phyloP scores from a whole-genome alignment of 306 rosid genomes.

The Lathyrus sativus region DNA sequence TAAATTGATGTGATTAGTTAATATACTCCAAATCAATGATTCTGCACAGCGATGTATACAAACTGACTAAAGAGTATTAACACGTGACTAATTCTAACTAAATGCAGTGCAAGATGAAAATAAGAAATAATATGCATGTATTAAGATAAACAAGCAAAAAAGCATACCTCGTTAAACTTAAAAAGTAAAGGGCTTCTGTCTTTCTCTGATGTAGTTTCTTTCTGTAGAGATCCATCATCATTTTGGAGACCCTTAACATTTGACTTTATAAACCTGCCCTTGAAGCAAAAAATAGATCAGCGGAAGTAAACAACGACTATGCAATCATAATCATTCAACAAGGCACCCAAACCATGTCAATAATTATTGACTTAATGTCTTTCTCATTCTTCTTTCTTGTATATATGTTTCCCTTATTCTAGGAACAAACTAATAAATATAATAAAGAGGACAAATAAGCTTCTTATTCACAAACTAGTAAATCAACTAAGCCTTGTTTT shows the following conservation, averaged over 20 bases:
- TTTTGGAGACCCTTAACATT: constrained; percentile 54
- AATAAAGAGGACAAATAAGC: too few species aligned
- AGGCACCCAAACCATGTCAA: constrained; percentile 8
- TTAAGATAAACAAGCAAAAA: background rate
- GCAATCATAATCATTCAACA: constrained; percentile 34
- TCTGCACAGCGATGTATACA: background rate
- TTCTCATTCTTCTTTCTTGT: too few species aligned
- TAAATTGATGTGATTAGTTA: background rate
- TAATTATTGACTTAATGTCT: too few species aligned
- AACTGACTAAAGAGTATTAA: background rate
- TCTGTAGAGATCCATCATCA: constrained; percentile 42
- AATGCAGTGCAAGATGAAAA: constrained; percentile 20
- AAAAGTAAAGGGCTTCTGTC: constrained; percentile 68
- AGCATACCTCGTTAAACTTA: constrained; percentile 81
- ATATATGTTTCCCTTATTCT: too few species aligned
- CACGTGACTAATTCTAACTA: background rate
- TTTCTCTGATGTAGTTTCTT: constrained; percentile 63
- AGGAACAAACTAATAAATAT: too few species aligned
- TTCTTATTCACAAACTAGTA: too few species aligned
- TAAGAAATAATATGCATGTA: constrained; percentile 24
- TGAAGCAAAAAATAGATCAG: constrained; percentile 33
- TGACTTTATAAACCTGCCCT: constrained; percentile 66
- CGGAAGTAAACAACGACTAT: constrained; percentile 31
- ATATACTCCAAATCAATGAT: background rate
- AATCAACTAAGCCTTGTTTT: background rate